A percentile compares a stretch with the other conserved stretches of the same genome.
Evolutionary conservation across 768 basidiomycete species (phyloP).

Genomic region (Trichaptum fuscoviolaceum): DNA sequence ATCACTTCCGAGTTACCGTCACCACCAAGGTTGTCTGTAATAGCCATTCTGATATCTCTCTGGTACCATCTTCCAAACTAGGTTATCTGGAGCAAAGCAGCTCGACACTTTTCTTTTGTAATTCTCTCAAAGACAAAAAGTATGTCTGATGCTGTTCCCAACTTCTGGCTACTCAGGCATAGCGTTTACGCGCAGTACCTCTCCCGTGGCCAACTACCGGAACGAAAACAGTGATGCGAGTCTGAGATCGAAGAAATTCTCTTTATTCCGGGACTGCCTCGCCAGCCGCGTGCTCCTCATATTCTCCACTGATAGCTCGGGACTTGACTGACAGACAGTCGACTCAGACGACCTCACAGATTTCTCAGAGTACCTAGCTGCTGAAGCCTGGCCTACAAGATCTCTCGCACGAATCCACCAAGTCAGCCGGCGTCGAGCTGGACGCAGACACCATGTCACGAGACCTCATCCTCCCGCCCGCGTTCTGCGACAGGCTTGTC

Average conservation of each 20-base stretch:
- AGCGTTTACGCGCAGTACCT: too few relatives aligned
- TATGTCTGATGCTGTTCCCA: too few relatives aligned
- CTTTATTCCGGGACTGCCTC: constrained; percentile 41
- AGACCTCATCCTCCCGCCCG: constrained; percentile 6
- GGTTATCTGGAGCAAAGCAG: too few relatives aligned
- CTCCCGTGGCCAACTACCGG: too few relatives aligned
- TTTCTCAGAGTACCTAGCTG: constrained; percentile 46
- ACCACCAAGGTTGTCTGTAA: too few relatives aligned
- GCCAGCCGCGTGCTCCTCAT: constrained; percentile 35
- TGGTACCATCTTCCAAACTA: too few relatives aligned
- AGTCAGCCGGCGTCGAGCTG: constrained; percentile 24
- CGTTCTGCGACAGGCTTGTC: constrained; percentile 45
- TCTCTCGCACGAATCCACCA: constrained; percentile 35
- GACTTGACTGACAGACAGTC: constrained; percentile 10
- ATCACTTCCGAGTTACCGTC: too few relatives aligned
- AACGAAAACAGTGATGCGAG: not conserved
- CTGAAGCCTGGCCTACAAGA: constrained; percentile 43
- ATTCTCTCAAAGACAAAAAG: too few relatives aligned
- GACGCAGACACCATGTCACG: constrained; percentile 19
- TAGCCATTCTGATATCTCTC: too few relatives aligned
- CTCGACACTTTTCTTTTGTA: too few relatives aligned
- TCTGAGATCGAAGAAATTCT: constrained; percentile 8
- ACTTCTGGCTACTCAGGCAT: too few relatives aligned
- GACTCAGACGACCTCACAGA: constrained; percentile 41
- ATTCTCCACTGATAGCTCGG: constrained; percentile 15